Evolutionary conservation across 306 rosid genomes (phyloP).

Genomic region (Ochetophila trinervis): DNA sequence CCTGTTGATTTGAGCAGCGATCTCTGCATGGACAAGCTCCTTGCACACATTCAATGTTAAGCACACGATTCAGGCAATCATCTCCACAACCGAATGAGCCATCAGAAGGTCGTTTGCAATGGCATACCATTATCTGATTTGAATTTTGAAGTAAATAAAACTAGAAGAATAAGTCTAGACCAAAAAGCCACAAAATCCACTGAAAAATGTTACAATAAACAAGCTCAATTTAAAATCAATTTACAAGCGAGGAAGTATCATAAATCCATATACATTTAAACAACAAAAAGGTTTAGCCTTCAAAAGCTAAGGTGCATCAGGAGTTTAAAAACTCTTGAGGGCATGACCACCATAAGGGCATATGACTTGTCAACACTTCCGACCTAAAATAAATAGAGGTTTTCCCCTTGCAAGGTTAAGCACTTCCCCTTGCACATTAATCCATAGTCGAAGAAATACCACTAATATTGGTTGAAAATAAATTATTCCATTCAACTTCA

Average conservation of each 20-base stretch:
- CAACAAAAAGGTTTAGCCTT: neutral
- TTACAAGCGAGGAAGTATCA: neutral
- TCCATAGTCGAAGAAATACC: too few relatives aligned
- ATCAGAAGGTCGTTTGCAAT: slow-evolving; percentile 62
- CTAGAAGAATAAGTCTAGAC: slow-evolving; percentile 10
- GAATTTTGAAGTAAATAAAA: slow-evolving; percentile 24
- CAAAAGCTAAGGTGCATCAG: neutral
- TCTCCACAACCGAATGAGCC: slow-evolving; percentile 84
- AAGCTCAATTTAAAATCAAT: neutral
- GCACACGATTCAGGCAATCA: slow-evolving; percentile 91
- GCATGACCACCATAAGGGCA: neutral
- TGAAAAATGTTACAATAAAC: slow-evolving; percentile 1
- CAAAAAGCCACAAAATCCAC: slow-evolving; percentile 10
- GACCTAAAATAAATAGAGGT: neutral
- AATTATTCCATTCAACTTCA: neutral
- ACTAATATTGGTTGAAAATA: neutral
- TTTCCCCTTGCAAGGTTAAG: neutral
- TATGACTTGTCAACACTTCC: neutral
- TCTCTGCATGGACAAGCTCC: slow-evolving; percentile 96
- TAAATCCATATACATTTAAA: neutral
- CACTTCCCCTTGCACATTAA: neutral
- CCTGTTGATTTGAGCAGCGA: slow-evolving; percentile 94
- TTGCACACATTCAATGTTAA: slow-evolving; percentile 83
- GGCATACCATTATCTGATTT: slow-evolving; percentile 91
- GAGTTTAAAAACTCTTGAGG: neutral